Evolutionary conservation across 441 rosid genomes (phyloP).

Genomic region (Erysimum cheiri): DNA sequence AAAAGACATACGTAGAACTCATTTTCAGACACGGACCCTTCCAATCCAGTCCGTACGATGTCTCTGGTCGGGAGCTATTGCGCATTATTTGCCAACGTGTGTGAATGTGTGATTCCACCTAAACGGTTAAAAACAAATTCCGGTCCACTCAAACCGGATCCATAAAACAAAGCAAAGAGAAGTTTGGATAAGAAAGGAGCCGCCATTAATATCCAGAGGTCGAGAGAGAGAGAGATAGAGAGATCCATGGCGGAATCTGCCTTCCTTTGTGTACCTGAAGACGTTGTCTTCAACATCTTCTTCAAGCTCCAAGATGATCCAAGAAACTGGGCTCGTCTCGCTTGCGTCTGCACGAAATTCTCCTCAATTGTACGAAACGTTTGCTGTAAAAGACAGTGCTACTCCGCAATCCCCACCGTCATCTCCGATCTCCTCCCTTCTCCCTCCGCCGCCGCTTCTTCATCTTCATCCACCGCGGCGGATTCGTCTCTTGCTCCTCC

Average conservation of each 20-base stretch:
- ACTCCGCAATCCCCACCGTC: conserved; percentile 59
- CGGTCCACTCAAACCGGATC: conserved; percentile 27
- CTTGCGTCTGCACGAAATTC: conserved; percentile 88
- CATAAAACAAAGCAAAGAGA: background rate
- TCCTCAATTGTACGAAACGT: conserved; percentile 63
- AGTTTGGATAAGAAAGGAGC: conserved; percentile 36
- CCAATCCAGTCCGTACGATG: background rate
- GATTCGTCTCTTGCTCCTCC: conserved; percentile 41
- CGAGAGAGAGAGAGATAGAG: background rate
- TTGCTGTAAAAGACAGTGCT: conserved; percentile 75
- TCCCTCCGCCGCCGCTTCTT: conserved; percentile 22
- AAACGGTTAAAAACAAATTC: background rate
- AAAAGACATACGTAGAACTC: background rate
- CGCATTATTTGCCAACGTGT: background rate
- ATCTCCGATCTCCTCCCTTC: conserved; percentile 64
- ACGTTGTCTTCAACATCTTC: conserved; percentile 77
- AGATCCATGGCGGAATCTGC: conserved; percentile 48
- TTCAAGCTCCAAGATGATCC: conserved; percentile 90
- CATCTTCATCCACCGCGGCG: conserved; percentile 21
- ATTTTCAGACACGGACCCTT: background rate
- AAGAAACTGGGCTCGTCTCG: conserved; percentile 79
- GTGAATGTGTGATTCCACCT: conserved; percentile 21
- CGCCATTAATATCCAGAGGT: conserved; percentile 22
- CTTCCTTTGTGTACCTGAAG: conserved; percentile 73
- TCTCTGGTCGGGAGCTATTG: background rate